Base-by-base conservation (phyloP, 352 stramenopile genomes). In the Phytophthora pluvialis region DNA sequence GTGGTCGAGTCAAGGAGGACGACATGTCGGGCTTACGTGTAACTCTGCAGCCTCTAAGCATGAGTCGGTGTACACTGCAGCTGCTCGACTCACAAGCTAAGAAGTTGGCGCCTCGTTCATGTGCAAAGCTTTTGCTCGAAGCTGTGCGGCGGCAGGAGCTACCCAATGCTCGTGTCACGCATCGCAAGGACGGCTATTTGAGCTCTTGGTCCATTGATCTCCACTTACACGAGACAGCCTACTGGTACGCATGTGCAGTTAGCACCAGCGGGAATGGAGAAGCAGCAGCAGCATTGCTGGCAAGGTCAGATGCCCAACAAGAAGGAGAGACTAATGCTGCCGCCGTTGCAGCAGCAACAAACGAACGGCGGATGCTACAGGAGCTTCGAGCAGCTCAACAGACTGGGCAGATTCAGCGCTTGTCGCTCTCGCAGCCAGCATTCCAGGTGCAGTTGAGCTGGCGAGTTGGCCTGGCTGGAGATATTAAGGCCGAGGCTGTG, bases 111-210 rank as follows among this genome's bases (percentile, higher is more conserved):
- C 47, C 54, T 74, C 71, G n/a, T 29, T 84, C 31, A 7, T 73
- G 39, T 29, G 53, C 72, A 7, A 78, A 80, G 53, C 66, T 68
- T 12, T 67, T 91, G 36, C 52, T 77, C 39, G 55, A 73, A 64
- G 25, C 60, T 78, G 47, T 64, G 25, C 57, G 54, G 13, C n/a
- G 66, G 29, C 57, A 74, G 21, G 49, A 67, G 38, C n/a, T 72
- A 39, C 52, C 53, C 0, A 63, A 69, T 51, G 69, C 69, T 11
- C 45, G 28, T 33, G 48, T 78, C 47, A 67, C 65, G 28, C 57
- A 75, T 50, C 63, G 78, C 15, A 82, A 83, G 25, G 79, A 91
- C 31, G 84, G 84, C 8, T 93, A 93, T 44, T 51, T 88, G 47
- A 88, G 77, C 51, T 78, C 75, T 4, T 55, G 79, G 39, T 65